A percentile compares a stretch with the other conserved stretches of the same genome.
Conservation (phyloP, 2,329 filamentous ascomycete genomes). For the Pseudopithomyces chartarum region DNA sequence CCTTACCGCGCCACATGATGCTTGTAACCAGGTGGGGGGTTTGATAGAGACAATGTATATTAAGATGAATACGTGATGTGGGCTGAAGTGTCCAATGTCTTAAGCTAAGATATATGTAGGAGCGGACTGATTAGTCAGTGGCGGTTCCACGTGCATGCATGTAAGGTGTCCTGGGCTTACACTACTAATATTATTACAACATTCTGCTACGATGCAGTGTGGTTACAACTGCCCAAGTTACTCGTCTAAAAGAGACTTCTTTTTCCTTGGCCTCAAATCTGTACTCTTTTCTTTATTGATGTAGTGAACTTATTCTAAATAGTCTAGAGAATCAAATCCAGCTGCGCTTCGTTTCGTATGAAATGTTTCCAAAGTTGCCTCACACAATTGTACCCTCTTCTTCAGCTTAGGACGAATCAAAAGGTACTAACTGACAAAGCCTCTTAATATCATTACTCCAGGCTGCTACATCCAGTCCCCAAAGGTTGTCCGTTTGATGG, state of each 20-base stretch:
- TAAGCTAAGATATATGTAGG: not conserved
- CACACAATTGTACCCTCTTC: not conserved
- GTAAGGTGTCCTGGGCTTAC: not conserved
- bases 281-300: not conserved
- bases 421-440: constrained; percentile 4
- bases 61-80: too few species aligned
- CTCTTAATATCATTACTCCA: not conserved
- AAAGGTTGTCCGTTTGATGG: not conserved
- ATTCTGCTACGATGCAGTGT: not conserved
- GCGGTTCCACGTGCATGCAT: not conserved
- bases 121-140: not conserved
- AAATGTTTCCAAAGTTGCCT: not conserved
- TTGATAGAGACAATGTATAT: too few species aligned
- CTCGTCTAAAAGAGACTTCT: not conserved
- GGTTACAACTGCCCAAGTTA: not conserved
- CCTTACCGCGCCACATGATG: too few species aligned
- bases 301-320: not conserved
- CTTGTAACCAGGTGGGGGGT: too few species aligned
- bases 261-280: not conserved
- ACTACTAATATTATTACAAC: not conserved
- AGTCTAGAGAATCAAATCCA: not conserved
- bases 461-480: not conserved
- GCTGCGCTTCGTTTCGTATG: not conserved
- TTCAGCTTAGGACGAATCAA: not conserved
- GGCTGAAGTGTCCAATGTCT: too few species aligned